Conservation (phyloP, 257 asterid genomes). For the Salvia miltiorrhiza region DNA sequence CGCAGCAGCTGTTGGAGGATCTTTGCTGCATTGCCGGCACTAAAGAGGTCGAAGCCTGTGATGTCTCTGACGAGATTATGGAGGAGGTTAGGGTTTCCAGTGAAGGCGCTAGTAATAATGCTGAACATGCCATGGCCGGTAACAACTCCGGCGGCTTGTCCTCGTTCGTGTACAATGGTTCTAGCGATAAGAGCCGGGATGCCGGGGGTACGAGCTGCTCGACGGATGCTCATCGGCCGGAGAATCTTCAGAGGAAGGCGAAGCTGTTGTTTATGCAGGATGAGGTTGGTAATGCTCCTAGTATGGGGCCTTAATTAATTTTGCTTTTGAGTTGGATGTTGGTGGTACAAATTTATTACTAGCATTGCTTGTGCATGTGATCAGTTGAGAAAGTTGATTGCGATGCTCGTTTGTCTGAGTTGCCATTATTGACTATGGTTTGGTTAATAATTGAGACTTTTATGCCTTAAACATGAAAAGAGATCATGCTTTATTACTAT, state of each 20-base stretch:
- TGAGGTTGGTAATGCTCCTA: constrained; percentile 39
- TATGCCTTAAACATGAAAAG: background rate
- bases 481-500: background rate
- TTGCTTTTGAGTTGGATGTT: background rate
- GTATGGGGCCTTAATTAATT: background rate
- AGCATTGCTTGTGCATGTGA: background rate
- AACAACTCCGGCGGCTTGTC: constrained; percentile 36
- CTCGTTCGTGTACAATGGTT: constrained; percentile 1
- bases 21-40: constrained; percentile 41
- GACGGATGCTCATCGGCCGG: constrained; percentile 19
- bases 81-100: constrained; percentile 38
- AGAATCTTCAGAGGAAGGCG: constrained; percentile 36
- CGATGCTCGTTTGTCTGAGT: background rate
- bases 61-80: constrained; percentile 10
- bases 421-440: background rate
- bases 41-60: constrained; percentile 3
- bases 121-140: constrained; percentile 21
- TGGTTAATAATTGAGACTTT: background rate
- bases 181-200: constrained; percentile 17
- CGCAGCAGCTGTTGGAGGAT: constrained; percentile 63
- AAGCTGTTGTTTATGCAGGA: constrained; percentile 43
- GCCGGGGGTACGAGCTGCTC: constrained; percentile 18
- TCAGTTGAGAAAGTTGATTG: background rate
- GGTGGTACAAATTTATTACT: background rate
- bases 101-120: constrained; percentile 20